Evolutionary conservation across 768 basidiomycete genomes (phyloP).

Genomic region (Mycena amicta): DNA sequence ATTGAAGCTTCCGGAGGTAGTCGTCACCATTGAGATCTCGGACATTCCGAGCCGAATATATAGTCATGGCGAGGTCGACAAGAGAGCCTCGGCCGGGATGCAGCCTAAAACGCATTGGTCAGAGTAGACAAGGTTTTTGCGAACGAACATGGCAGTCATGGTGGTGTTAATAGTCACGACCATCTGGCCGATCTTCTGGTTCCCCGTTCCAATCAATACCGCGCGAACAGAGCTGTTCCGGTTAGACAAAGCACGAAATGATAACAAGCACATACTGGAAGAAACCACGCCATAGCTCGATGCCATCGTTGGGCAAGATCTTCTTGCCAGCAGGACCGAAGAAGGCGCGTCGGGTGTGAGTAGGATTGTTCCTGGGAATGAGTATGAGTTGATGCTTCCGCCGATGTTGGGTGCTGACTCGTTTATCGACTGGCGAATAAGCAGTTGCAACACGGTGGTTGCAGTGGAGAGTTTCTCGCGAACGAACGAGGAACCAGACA

Average conservation of each 20-base stretch:
- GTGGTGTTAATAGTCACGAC: constrained; percentile 51
- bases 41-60: neutral
- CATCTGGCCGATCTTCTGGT: constrained; percentile 36
- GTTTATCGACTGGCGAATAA: constrained; percentile 51
- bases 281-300: constrained; percentile 52
- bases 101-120: neutral
- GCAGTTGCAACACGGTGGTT: constrained; percentile 49
- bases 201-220: neutral
- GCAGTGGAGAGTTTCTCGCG: constrained; percentile 35
- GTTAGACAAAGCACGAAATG: neutral
- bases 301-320: constrained; percentile 28
- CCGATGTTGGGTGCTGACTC: constrained; percentile 33
- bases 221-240: constrained; percentile 46
- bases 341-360: constrained; percentile 46
- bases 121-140: neutral
- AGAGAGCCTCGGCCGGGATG: constrained; percentile 26
- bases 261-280: constrained; percentile 45
- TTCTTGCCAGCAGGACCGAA: constrained; percentile 31
- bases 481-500: constrained; percentile 15
- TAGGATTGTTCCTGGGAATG: constrained; percentile 41
- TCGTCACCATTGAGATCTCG: neutral
- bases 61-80: constrained; percentile 29
- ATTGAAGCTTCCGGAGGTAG: constrained; percentile 32
- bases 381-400: neutral
- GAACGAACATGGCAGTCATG: constrained; percentile 46